Evolutionary conservation across 2,329 filamentous ascomycete species (phyloP).

Genomic region (Stachybotrys chlorohalonatus): DNA sequence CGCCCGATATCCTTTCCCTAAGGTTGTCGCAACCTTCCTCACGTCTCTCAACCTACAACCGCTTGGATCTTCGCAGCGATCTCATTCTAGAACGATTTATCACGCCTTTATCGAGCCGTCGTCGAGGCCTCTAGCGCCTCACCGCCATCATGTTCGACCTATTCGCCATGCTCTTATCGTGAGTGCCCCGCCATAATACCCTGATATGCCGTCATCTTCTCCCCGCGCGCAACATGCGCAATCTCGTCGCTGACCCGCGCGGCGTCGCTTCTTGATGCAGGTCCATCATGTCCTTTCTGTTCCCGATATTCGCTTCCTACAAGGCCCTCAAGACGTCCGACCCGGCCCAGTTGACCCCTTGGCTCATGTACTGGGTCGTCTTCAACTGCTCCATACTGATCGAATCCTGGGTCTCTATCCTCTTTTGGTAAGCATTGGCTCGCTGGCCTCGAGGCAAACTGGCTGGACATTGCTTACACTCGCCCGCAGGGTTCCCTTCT

Average conservation of each 20-base stretch:
- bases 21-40: not conserved
- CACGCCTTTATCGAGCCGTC: not conserved
- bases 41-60: not conserved
- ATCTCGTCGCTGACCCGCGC: constrained; percentile 3
- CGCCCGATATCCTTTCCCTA: no score
- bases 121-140: not conserved
- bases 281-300: constrained; percentile 79
- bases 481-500: constrained; percentile 69
- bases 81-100: not conserved
- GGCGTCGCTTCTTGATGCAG: constrained; percentile 32
- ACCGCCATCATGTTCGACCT: constrained; percentile 62
- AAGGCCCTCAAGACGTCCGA: constrained; percentile 93
- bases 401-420: constrained; percentile 80
- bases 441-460: not conserved
- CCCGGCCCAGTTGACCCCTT: constrained; percentile 83
- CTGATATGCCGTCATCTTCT: constrained; percentile 11
- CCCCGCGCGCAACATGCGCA: not conserved
- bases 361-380: constrained; percentile 99
- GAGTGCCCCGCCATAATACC: constrained; percentile 25
- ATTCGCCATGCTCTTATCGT: constrained; percentile 71
- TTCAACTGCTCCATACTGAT: constrained; percentile 70
- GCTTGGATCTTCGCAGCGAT: no score
- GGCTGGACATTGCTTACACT: not conserved
- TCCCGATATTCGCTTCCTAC: constrained; percentile 94
- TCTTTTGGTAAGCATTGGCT: constrained; percentile 55